These are phyloP conservation scores for Clarireedia hainanense DNA, from an alignment of 2,329 filamentous ascomycete species.

Conservation along the genomic window DNA sequence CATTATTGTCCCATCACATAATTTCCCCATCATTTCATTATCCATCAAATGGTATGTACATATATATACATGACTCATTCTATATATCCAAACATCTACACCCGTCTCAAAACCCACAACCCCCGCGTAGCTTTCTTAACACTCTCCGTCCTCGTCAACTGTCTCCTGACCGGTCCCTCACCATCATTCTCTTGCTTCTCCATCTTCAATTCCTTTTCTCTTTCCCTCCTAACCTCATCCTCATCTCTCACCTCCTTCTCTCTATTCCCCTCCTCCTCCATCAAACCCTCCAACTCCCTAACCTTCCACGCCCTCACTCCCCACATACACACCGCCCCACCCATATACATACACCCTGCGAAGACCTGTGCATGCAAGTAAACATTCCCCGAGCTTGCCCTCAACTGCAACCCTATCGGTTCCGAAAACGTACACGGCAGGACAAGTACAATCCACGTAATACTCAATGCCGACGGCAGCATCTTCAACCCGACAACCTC, in stretches of 20 bases:
- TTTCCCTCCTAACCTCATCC: conserved; percentile 11
- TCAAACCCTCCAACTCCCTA: conserved; percentile 38
- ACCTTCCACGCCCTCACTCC: conserved; percentile 55
- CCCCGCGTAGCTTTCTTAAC: conserved; percentile 7
- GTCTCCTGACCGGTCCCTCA: not conserved
- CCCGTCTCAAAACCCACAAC: conserved; percentile 3
- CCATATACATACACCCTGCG: conserved; percentile 54
- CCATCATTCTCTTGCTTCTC: not conserved
- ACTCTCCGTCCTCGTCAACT: conserved; percentile 4
- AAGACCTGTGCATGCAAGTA: conserved; percentile 54
- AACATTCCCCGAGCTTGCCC: conserved; percentile 37
- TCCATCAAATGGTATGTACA: too few relatives aligned
- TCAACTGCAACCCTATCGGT: conserved; percentile 47
- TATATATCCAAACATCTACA: not conserved
- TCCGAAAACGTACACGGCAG: conserved; percentile 63
- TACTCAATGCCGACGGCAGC: conserved; percentile 60
- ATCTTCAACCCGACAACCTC: conserved; percentile 66
- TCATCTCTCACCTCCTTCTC: conserved; percentile 17
- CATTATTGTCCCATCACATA: too few relatives aligned
- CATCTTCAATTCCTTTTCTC: not conserved
- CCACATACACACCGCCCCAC: conserved; percentile 43
- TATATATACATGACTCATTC: too few relatives aligned
- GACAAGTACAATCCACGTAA: conserved; percentile 65
- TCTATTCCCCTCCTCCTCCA: conserved; percentile 4
- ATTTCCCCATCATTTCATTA: too few relatives aligned